Percentiles rank a stretch among this genome's conserved stretches.
These are phyloP conservation scores for Fennellomyces sp. DNA, from an alignment of 371 early-diverging fungal genomes.

Conservation along the genomic window DNA sequence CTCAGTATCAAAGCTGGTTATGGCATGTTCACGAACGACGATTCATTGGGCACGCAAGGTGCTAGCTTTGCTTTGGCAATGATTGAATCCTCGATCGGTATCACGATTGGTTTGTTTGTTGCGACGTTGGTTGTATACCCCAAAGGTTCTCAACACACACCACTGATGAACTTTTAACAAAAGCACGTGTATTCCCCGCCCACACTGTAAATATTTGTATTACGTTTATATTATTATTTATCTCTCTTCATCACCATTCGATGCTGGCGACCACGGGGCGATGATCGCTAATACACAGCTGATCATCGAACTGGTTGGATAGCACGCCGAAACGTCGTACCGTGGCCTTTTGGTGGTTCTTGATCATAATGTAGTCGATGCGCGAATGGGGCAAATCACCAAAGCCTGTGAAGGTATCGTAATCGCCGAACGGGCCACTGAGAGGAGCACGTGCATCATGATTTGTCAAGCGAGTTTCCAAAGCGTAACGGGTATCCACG, in stretches of 20 bases:
- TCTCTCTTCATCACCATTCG: constrained; percentile 27
- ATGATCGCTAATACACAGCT: constrained; percentile 49
- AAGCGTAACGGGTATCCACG: constrained; percentile 34
- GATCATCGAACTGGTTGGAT: constrained; percentile 46
- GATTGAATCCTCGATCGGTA: constrained; percentile 49
- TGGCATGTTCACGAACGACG: constrained; percentile 41
- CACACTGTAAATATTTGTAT: constrained; percentile 2
- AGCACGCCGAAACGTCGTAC: constrained; percentile 38
- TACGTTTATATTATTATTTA: constrained; percentile 1
- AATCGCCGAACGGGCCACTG: constrained; percentile 46
- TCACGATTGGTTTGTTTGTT: constrained; percentile 62
- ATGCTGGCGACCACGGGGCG: constrained; percentile 50
- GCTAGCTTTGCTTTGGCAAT: constrained; percentile 48
- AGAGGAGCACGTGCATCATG: constrained; percentile 20
- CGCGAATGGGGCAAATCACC: constrained; percentile 38
- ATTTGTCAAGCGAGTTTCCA: constrained; percentile 27
- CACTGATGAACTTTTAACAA: constrained; percentile 61
- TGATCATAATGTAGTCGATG: constrained; percentile 48
- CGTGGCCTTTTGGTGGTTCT: constrained; percentile 18
- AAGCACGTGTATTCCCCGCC: neutral
- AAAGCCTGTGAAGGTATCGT: constrained; percentile 52
- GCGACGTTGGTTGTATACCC: constrained; percentile 62
- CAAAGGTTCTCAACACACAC: constrained; percentile 54
- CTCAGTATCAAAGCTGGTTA: constrained; percentile 54
- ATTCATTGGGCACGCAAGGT: constrained; percentile 41